These are phyloP conservation scores for Batkoa obscura DNA, from an alignment of 371 early-diverging fungal species.

Conservation along the genomic window DNA sequence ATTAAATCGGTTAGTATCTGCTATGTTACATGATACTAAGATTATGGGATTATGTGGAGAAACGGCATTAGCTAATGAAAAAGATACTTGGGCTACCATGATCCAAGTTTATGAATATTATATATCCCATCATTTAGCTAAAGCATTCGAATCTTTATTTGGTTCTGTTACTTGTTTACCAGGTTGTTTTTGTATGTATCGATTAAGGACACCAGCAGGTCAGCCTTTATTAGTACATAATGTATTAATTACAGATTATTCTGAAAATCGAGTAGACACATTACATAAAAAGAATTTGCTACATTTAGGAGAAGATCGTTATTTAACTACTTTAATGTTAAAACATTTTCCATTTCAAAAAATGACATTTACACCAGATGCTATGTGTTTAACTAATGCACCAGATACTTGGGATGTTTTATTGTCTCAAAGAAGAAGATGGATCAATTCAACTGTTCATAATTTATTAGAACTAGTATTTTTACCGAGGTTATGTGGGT, in stretches of 20 bases:
- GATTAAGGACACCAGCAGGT: slow-evolving; percentile 65
- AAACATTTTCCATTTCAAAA: slow-evolving; percentile 95
- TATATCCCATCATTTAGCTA: slow-evolving; percentile 91
- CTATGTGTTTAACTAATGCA: slow-evolving; percentile 86
- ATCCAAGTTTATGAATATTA: slow-evolving; percentile 81
- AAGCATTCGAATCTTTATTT: slow-evolving; percentile 72
- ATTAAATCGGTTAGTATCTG: slow-evolving; percentile 44
- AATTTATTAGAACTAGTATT: slow-evolving; percentile 84
- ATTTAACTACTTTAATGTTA: slow-evolving; percentile 93
- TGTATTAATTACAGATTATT: slow-evolving; percentile 83
- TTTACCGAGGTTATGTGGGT: slow-evolving; percentile 83
- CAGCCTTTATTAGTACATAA: slow-evolving; percentile 85
- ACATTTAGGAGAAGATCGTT: slow-evolving; percentile 70
- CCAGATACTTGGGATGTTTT: slow-evolving; percentile 90
- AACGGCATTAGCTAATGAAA: slow-evolving; percentile 66
- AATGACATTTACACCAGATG: slow-evolving; percentile 87
- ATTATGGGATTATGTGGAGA: slow-evolving; percentile 84
- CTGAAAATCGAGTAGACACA: slow-evolving; percentile 88
- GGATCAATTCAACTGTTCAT: slow-evolving; percentile 97
- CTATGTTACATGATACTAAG: slow-evolving; percentile 58
- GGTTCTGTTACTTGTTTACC: slow-evolving; percentile 86
- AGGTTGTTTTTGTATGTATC: slow-evolving; percentile 91
- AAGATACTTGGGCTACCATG: slow-evolving; percentile 83
- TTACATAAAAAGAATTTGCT: slow-evolving; percentile 90
- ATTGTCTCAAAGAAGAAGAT: slow-evolving; percentile 90